Evolutionary conservation across 202 grass and related monocot genomes (phyloP), one percentile per base, ranked within the genome.

Genomic region (Musa balbisiana): DNA sequence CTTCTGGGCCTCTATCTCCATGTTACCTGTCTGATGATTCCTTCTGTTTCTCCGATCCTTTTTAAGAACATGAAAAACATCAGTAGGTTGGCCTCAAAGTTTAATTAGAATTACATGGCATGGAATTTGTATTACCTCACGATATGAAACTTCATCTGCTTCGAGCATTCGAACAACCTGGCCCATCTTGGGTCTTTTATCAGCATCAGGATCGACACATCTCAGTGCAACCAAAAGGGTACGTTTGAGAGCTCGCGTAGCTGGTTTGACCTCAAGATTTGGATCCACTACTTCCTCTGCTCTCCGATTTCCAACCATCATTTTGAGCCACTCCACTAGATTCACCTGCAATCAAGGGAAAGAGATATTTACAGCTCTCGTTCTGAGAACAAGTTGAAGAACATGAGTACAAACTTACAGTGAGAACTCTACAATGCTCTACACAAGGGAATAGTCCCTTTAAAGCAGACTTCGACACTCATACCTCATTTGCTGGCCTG

Each of bases 91-190:
- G 23, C 67, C 11, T 50, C 20, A 55, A 65, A 49, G 43, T 23
- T 81, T 60, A 80, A 23, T n/a, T 58, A 84, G 33, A 59, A 73
- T 43, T 43, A 43, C 54, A n/a, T 64, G 21, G 25, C 26, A 81
- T 22, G 71, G 74, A 81, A 24, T 12, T 29, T 76, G 51, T 33
- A 12, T 10, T 86, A 96, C 93, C 85, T 93, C 82, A 73, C 76
- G 82, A 62, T 88, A 83, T 81, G 91, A 87, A 80, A 82, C 89
- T 68, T 89, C 85, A 70, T 92, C 88, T 3, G 82, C 78, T 79
- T 97, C 93, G 69, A 97, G 86, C 93, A 97, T 97, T 85, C 92
- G 93, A 53, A 97, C 93, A 21, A 93, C 87, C 63, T 93, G 93
- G 62, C 93, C 92, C 93, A 97, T 97, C 81, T 89, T 97, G 65